Base-by-base conservation (phyloP, 2,329 filamentous ascomycete genomes). In the Verticillium tricorpus region DNA sequence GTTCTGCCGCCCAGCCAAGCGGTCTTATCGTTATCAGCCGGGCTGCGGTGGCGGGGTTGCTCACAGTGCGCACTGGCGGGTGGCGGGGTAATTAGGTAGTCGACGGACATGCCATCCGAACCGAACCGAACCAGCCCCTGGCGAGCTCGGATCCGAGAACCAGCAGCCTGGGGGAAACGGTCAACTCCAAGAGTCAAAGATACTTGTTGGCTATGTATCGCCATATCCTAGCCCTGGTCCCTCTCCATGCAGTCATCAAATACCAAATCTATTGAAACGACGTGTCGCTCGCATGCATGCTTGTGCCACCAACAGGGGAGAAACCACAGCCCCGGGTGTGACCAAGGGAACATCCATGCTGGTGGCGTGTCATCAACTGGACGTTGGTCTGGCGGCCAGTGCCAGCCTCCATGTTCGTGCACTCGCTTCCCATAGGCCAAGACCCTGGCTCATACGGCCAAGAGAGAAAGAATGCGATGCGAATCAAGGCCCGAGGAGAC, bases 1-100 rank as follows among this genome's bases (percentile, higher is more conserved):
- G 60, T 73, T 73, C 67, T 73, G 70, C 69, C 72, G 63, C 61
- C 61, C 50, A 28, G 28, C 1, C 28, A 28, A 5, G 28, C 28
- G 1, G 28, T 28, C 34, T 52, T 52, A 52, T 52, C 45, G 45
- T 14, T 52, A 52, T 52, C 45, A 25, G n/a, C 11, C 45, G 28
- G 3, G 12, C 11, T 52, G 45, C 25, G 4, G 45, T 25, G 45
- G 45, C 19, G 45, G 45, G 45, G 45, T 52, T 52, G 5, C 22
- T n/a, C 45, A 52, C 45, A 52, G 45, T 52, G 45, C 45, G 22
- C 22, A 19, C 45, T 25, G 8, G 11, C n/a, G 7, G 19, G 45
- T 25, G 45, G 45, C n/a, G 45, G 45, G 45, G 45, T 52, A 52
- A 3, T 25, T 25, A 5, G n/a, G n/a, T n/a, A n/a, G 45, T 52